Evolutionary conservation across 768 basidiomycete genomes (phyloP).

Genomic region (Mycena floridula): DNA sequence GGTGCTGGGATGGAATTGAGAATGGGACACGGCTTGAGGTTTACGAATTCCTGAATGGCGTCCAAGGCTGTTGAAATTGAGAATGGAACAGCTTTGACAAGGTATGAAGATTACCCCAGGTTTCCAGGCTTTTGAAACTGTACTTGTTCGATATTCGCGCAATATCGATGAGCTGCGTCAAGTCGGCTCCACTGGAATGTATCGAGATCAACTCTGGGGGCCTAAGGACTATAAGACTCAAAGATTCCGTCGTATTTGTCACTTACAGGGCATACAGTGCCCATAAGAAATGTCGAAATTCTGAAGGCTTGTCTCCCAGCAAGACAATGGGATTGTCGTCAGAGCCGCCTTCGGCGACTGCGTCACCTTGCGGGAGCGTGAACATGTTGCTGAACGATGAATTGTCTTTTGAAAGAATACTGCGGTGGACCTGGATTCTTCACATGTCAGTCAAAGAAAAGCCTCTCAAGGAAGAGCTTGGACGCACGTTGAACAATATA

Average conservation of each 20-base stretch:
- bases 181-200: conserved; percentile 41
- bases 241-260: background rate
- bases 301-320: conserved; percentile 52
- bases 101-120: too few relatives aligned
- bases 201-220: conserved; percentile 54
- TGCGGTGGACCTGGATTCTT: conserved; percentile 59
- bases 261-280: conserved; percentile 70
- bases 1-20: conserved; percentile 34
- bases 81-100: too few relatives aligned
- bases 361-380: conserved; percentile 52
- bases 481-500: conserved; percentile 61
- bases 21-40: conserved; percentile 49
- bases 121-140: conserved; percentile 66
- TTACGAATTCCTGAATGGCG: conserved; percentile 64
- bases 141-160: conserved; percentile 69
- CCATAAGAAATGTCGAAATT: conserved; percentile 74
- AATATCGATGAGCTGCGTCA: conserved; percentile 53
- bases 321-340: conserved; percentile 64
- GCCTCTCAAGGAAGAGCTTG: too few relatives aligned
- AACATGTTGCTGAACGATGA: conserved; percentile 67
- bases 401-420: conserved; percentile 53
- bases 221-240: conserved; percentile 25
- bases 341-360: conserved; percentile 47
- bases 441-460: conserved; percentile 4
- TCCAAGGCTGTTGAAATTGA: too few relatives aligned